Base-by-base conservation (phyloP, 208 protist genomes). In the Wallacemonas sp. region DNA sequence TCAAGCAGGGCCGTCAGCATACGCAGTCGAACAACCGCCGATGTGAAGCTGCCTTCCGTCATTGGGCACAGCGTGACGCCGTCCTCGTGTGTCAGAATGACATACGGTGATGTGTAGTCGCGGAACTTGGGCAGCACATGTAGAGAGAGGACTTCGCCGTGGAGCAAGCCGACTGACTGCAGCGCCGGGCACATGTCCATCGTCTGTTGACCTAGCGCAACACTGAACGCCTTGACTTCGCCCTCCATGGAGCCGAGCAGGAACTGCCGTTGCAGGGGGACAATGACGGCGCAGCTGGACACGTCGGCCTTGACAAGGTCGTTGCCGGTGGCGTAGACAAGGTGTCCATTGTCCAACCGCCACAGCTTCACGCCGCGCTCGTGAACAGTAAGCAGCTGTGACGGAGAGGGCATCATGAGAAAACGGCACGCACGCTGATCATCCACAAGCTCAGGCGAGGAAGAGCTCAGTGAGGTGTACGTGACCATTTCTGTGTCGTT, bases 211-310 rank as follows among this genome's bases (percentile, higher is more conserved):
- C 70, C 69, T 9, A 81, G 48, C 19, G 77, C 34, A 1, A 87
- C 72, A n/a, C 74, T 75, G 57, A 84, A 79, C 10, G 38, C 66
- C 55, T 70, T 77, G 13, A 87, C 19, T 37, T 87, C 81, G 39
- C 81, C 81, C 8, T 36, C 39, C 69, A 81, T 81, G 29, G 74
- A 72, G 37, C 68, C 73, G 8, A 83, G 45, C 21, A 87, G 22
- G 22, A 84, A 66, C 61, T 84, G 77, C 12, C 77, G 73, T 21
- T 68, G 52, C 21, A 84, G 64, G 15, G 81, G 77, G 22, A 62
- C 44, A n/a, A 84, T 58, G 5, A 81, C 24, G 22, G 73, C 68
- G 52, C 73, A 81, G 33, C 70, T 38, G 3, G 74, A 73, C 19
- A 87, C 63, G 41, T 87, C 81, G 22, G 3, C 48, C 38, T 71